Evolutionary conservation across 176 grass and related monocot genomes (phyloP).

Genomic region (Urochloa ruziziensis): DNA sequence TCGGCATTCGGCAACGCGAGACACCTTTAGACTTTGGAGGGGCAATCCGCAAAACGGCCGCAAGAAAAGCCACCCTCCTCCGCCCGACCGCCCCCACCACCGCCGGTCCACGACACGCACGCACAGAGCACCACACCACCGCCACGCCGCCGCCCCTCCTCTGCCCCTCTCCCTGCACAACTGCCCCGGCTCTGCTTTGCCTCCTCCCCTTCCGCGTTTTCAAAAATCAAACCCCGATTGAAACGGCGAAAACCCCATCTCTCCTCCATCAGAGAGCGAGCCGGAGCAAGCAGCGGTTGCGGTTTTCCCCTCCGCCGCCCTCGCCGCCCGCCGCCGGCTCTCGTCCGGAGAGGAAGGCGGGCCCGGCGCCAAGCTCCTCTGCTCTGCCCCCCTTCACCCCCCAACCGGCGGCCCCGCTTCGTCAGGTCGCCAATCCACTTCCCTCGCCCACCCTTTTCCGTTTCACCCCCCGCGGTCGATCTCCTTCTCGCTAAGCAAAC

Average conservation of each 20-base stretch:
- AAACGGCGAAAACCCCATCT: background rate
- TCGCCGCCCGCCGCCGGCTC: background rate
- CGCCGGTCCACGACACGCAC: slow-evolving; percentile 33
- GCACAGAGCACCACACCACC: slow-evolving; percentile 10
- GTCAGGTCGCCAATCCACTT: slow-evolving; percentile 14
- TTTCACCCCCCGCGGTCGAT: background rate
- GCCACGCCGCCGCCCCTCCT: background rate
- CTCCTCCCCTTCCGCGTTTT: slow-evolving; percentile 17
- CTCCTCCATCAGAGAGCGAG: background rate
- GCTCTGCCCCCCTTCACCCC: background rate
- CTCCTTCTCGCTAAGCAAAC: slow-evolving; percentile 39
- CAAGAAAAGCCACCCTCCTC: background rate
- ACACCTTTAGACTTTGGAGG: background rate
- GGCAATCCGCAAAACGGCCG: slow-evolving; percentile 2
- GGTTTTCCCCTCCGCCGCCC: background rate
- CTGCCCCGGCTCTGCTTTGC: background rate
- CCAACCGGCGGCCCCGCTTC: background rate
- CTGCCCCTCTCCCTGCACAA: background rate
- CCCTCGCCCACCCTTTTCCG: background rate
- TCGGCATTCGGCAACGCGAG: too few relatives aligned
- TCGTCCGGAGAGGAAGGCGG: background rate
- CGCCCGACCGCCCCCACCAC: background rate
- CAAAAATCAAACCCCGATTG: slow-evolving; percentile 30
- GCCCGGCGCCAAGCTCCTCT: background rate
- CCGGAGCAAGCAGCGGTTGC: background rate